These are phyloP conservation scores for Rhynchosporium graminicola DNA, from an alignment of 2,329 filamentous ascomycete species.

Conservation along the genomic window DNA sequence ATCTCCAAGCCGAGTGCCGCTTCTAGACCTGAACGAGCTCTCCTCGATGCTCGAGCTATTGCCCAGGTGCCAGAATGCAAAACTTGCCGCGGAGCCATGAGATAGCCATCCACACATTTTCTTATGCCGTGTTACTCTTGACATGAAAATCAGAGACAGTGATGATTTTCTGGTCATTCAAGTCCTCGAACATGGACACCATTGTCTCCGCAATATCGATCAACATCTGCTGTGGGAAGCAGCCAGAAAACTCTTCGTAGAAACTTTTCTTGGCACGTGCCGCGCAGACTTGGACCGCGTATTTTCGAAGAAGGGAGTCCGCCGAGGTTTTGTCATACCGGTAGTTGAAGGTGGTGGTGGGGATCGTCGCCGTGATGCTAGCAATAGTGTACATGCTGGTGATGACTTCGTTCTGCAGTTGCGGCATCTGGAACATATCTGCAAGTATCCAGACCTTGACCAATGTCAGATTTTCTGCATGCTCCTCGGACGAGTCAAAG, in stretches of 20 bases:
- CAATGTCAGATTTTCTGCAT: neutral
- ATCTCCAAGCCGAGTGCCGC: too few relatives aligned
- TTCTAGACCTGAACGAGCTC: too few relatives aligned
- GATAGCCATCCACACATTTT: too few relatives aligned
- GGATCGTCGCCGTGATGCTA: neutral
- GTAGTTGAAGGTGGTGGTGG: neutral
- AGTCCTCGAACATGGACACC: neutral
- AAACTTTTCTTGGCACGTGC: neutral
- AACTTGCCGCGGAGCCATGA: too few relatives aligned
- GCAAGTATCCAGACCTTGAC: constrained; percentile 15
- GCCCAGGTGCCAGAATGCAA: too few relatives aligned
- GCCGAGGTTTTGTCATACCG: neutral
- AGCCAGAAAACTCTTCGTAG: neutral
- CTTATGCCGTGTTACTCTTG: neutral
- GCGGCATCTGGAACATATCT: constrained; percentile 12
- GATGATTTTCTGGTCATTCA: neutral
- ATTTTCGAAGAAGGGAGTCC: neutral
- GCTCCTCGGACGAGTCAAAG: neutral
- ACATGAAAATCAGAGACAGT: neutral
- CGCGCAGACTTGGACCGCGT: neutral
- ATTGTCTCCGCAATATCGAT: neutral
- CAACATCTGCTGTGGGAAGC: neutral
- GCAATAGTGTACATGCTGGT: neutral
- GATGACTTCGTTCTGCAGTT: neutral
- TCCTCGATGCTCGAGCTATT: too few relatives aligned